These are phyloP conservation scores for Naumovozyma baii DNA, from an alignment of 805 yeast genomes.

Conservation along the genomic window DNA sequence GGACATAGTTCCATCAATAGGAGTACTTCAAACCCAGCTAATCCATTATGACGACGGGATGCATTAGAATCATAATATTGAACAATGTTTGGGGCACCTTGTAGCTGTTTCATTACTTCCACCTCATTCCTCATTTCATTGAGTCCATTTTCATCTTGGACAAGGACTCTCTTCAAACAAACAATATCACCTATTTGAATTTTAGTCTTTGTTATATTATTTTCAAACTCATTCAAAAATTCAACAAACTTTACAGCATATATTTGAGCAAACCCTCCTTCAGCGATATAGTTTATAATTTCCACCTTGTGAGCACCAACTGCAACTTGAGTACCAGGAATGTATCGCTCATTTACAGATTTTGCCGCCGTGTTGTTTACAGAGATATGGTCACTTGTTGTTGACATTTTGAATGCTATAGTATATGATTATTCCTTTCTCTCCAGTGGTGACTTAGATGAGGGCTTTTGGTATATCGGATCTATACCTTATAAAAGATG, in stretches of 20 bases:
- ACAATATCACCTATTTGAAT: conserved; percentile 41
- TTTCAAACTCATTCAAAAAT: conserved; percentile 18
- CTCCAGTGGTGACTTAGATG: too few relatives aligned
- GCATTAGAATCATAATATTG: conserved; percentile 72
- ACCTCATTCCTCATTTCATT: conserved; percentile 63
- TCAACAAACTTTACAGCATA: conserved; percentile 51
- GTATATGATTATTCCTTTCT: too few relatives aligned
- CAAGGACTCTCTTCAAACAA: conserved; percentile 67
- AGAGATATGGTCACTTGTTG: conserved; percentile 1
- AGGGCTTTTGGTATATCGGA: too few relatives aligned
- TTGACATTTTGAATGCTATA: conserved; percentile 1
- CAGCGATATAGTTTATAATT: conserved; percentile 50
- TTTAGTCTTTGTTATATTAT: conserved; percentile 16
- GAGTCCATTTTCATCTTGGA: conserved; percentile 61
- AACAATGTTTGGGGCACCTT: conserved; percentile 50
- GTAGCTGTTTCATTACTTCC: conserved; percentile 64
- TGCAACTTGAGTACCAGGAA: conserved; percentile 41
- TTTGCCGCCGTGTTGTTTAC: not conserved
- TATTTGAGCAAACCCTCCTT: conserved; percentile 78
- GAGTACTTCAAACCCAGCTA: conserved; percentile 67
- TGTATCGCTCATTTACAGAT: conserved; percentile 7
- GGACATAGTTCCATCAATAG: conserved; percentile 92
- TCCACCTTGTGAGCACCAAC: conserved; percentile 55
- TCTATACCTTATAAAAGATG: too few relatives aligned
- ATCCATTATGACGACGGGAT: conserved; percentile 36